Conservation (phyloP, 2,329 filamentous ascomycete species). For the Aspergillus costaricaensis region DNA sequence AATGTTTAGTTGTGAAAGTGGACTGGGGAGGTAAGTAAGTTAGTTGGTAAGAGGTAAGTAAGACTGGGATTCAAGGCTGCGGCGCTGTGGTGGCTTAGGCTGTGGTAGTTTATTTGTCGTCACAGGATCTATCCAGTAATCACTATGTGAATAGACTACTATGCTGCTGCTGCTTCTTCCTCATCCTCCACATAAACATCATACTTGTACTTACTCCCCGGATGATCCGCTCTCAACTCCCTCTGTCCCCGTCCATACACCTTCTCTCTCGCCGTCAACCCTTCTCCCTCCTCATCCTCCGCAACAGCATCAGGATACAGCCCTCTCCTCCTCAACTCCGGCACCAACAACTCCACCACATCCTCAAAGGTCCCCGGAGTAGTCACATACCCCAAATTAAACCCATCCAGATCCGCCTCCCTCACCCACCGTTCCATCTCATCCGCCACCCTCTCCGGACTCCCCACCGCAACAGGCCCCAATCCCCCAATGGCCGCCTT, state of each 20-base stretch:
- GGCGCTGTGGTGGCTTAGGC: background rate
- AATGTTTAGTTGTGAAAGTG: too few relatives aligned
- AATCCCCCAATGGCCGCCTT: conserved; percentile 53
- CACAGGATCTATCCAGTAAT: background rate
- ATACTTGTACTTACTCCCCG: conserved; percentile 63
- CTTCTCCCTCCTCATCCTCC: conserved; percentile 30
- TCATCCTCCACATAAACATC: conserved; percentile 60
- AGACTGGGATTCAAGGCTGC: background rate
- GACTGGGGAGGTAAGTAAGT: too few relatives aligned
- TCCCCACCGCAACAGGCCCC: conserved; percentile 52
- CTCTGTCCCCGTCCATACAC: conserved; percentile 63
- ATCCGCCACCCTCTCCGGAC: conserved; percentile 49
- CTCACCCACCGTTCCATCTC: conserved; percentile 51
- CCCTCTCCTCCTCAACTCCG: conserved; percentile 48
- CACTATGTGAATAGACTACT: too few relatives aligned
- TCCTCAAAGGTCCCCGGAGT: conserved; percentile 57
- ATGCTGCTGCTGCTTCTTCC: background rate
- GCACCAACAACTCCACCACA: conserved; percentile 52
- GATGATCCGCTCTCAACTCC: conserved; percentile 59
- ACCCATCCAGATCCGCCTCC: conserved; percentile 47
- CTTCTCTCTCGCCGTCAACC: conserved; percentile 59
- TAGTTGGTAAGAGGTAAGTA: too few relatives aligned
- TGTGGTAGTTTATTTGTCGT: background rate
- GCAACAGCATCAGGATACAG: conserved; percentile 37
- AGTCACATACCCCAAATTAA: conserved; percentile 51